Base-by-base conservation (phyloP, 441 rosid species). In the Flueggea neowawraea region DNA sequence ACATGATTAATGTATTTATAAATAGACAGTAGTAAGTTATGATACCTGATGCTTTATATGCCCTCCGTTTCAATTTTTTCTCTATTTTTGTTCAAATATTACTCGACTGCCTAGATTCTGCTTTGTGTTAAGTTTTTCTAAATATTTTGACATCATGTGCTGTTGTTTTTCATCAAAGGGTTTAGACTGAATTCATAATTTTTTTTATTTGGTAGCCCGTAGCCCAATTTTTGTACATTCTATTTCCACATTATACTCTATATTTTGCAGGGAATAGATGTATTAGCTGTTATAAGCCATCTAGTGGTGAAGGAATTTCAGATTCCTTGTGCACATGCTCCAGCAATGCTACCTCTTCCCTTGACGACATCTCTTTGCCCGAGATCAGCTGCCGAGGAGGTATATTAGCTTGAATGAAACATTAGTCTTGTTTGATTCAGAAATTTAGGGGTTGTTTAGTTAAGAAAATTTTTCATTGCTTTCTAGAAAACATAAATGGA, bases 351-450 rank as follows among this genome's bases (percentile, higher is more conserved):
- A 16, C 80, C 88, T 14, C 67, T 80, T 52, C 79, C 86, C 32
- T 54, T 85, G 69, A 69, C 71, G 54, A 51, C 33, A 52, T 65
- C 59, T 59, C 79, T 85, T 39, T 67, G 81, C 69, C 88, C 88
- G n/a, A 85, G 79, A 72, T 80, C 91, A 41, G 84, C 91, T 57
- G 88, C 88, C 10, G 91, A 85, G 78, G 91, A 85, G 90, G 86
- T 82, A 58, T 69, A 82, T 73, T 33, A 64, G 69, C 45, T 52
- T 56, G 13, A 31, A 58, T 14, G n/a, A 47, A 47, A 47, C 14
- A 47, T 36, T 0, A 47, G 14, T 10, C 50, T 47, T 47, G 50
- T 47, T 47, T 11, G 50, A 4, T 4, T 47, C 9, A 12, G n/a
- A 47, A 47, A 47, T 9, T 9, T 47, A n/a, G n/a, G n/a, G n/a